Conservation (phyloP, 73 alveolate species). For the Halteria grandinella region DNA sequence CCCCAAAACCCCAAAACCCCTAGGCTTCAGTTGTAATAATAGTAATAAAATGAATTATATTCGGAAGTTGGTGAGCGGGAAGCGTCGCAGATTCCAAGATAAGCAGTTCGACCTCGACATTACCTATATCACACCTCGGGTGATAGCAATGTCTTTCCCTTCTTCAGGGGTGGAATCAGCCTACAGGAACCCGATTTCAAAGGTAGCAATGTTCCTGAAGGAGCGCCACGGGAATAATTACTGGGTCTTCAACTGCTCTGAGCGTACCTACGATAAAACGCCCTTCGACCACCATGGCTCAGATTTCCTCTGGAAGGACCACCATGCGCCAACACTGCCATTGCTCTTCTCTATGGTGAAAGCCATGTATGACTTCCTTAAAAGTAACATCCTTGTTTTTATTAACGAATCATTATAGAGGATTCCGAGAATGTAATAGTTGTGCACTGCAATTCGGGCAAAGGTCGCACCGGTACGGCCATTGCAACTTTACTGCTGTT, state of each 20-base stretch:
- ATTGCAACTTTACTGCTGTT: constrained; percentile 86
- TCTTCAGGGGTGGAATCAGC: constrained; percentile 74
- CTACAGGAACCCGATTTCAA: constrained; percentile 43
- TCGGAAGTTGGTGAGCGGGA: constrained; percentile 84
- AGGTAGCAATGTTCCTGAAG: constrained; percentile 62
- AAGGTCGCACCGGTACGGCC: constrained; percentile 94
- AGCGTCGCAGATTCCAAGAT: constrained; percentile 80
- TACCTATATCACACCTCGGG: constrained; percentile 89
- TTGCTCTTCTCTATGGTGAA: constrained; percentile 79
- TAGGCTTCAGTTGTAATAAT: background rate
- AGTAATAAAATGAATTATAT: constrained; percentile 81
- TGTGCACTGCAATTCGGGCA: constrained; percentile 95
- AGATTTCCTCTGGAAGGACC: constrained; percentile 90
- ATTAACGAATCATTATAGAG: constrained; percentile 38
- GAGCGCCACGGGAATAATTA: constrained; percentile 61
- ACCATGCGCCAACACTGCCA: constrained; percentile 88
- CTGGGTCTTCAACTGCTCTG: constrained; percentile 72
- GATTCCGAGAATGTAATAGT: constrained; percentile 81
- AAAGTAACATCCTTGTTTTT: constrained; percentile 22
- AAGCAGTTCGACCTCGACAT: constrained; percentile 89
- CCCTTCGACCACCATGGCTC: constrained; percentile 74
- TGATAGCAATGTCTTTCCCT: constrained; percentile 95
- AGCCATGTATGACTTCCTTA: constrained; percentile 77
- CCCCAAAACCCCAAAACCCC: no score
- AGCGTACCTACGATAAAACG: constrained; percentile 64